Evolutionary conservation across 73 alveolate genomes (phyloP).

Genomic region (Paramecium octaurelia): DNA sequence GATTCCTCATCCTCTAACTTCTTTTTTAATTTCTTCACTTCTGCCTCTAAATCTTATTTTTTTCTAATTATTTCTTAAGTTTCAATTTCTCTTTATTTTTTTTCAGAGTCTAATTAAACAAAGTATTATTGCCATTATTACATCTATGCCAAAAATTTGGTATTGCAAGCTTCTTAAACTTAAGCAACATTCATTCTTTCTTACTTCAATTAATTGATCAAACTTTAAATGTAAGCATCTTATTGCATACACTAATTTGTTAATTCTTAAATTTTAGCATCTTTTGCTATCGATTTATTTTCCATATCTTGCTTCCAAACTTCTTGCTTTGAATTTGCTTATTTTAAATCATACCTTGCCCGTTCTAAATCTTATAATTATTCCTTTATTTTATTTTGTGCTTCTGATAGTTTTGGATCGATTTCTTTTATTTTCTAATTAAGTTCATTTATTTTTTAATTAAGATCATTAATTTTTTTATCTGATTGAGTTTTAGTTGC

Average conservation of each 20-base stretch:
- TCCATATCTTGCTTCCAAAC: neutral
- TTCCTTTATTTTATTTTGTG: neutral
- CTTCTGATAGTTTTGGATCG: neutral
- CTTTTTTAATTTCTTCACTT: neutral
- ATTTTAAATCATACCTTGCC: neutral
- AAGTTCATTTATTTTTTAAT: neutral
- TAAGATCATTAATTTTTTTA: neutral
- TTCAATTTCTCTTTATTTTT: neutral
- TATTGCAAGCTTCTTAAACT: neutral
- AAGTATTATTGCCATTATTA: neutral
- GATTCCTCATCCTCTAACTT: neutral
- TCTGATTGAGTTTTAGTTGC: neutral
- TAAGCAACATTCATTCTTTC: neutral
- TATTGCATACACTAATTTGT: neutral
- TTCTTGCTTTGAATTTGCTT: neutral
- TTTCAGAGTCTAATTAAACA: neutral
- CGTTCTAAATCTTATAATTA: neutral
- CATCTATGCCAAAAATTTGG: neutral
- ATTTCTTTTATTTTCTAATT: neutral
- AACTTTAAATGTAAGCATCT: neutral
- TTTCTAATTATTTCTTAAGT: neutral
- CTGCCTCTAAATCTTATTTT: neutral
- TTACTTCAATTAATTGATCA: neutral
- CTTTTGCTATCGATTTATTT: neutral
- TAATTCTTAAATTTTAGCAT: neutral